Base-by-base conservation (phyloP, 352 stramenopile species). In the Phytopythium litorale region DNA sequence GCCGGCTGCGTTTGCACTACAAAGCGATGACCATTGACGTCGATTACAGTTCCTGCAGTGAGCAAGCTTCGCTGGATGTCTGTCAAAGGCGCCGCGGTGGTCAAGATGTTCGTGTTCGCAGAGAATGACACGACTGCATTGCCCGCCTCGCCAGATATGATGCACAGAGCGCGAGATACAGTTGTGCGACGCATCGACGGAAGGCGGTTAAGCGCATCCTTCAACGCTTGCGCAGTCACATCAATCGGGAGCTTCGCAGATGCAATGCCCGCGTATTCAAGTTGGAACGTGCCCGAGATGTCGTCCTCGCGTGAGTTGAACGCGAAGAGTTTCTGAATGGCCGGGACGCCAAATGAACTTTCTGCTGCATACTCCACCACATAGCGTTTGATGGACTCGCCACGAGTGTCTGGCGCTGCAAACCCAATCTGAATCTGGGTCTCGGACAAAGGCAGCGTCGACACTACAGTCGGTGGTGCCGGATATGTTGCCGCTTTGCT, bases 201-300 rank as follows among this genome's bases (percentile, higher is more conserved):
- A n/a, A 94, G 64, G 16, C 59, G 66, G 11, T 69, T 76, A 5
- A 94, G 35, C 0, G 74, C 82, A 12, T 48, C 55, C 12, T 58
- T 51, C 4, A 94, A 37, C 25, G 46, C 56, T 12, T 30, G 59
- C 6, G 84, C 75, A 1, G 77, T 84, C 16, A 74, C 74, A 32
- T 94, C 68, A 18, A 87, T 68, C 23, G 74, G 54, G 18, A 94
- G 61, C n/a, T 88, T 60, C 12, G 71, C 66, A 16, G 83, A 78
- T 12, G 74, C 23, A 5, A 68, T 59, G 35, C 84, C 74, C 6
- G 81, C 85, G 38, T 92, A 94, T 42, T 87, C 72, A 33, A 94
- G 45, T 1, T 66, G 78, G 48, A 94, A 94, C 7, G 78, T 89
- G 3, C 85, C 85, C 8, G 67, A 60, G 15, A 87, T 75, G 51